Conservation (phyloP, 805 yeast species). For the Komagataella pseudopastoris region DNA sequence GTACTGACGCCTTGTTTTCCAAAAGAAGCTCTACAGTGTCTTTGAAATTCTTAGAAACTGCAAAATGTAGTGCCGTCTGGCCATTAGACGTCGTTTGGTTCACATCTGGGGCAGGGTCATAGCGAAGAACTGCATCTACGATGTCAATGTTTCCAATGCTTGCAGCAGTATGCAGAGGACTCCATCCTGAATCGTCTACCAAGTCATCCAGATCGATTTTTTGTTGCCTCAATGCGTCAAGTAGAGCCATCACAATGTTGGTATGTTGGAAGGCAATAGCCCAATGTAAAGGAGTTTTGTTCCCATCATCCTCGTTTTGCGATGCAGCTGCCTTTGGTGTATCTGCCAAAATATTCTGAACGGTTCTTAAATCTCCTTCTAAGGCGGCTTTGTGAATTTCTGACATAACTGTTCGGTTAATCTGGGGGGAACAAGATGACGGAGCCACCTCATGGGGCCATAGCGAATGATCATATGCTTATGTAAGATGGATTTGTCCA, state of each 20-base stretch:
- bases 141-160: slow-evolving; percentile 54
- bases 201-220: slow-evolving; percentile 53
- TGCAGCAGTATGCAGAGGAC: slow-evolving; percentile 73
- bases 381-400: slow-evolving; percentile 53
- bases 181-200: slow-evolving; percentile 75
- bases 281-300: slow-evolving; percentile 80
- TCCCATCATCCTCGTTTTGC: slow-evolving; percentile 45
- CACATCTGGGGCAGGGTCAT: slow-evolving; percentile 45
- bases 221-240: slow-evolving; percentile 19
- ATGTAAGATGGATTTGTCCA: background rate
- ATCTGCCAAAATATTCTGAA: slow-evolving; percentile 32
- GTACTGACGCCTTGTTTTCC: slow-evolving; percentile 43
- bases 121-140: slow-evolving; percentile 32
- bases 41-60: slow-evolving; percentile 57
- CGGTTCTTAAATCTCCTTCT: slow-evolving; percentile 40
- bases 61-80: slow-evolving; percentile 62
- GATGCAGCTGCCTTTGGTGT: slow-evolving; percentile 32
- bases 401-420: background rate
- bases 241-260: slow-evolving; percentile 34
- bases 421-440: slow-evolving; percentile 1
- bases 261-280: slow-evolving; percentile 55
- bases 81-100: slow-evolving; percentile 51
- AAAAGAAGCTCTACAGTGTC: slow-evolving; percentile 39
- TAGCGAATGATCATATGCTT: background rate
- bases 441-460: background rate